phyloP scores from a whole-genome alignment of 495 filamentous ascomycete genomes.

The Aspergillus panamensis region DNA sequence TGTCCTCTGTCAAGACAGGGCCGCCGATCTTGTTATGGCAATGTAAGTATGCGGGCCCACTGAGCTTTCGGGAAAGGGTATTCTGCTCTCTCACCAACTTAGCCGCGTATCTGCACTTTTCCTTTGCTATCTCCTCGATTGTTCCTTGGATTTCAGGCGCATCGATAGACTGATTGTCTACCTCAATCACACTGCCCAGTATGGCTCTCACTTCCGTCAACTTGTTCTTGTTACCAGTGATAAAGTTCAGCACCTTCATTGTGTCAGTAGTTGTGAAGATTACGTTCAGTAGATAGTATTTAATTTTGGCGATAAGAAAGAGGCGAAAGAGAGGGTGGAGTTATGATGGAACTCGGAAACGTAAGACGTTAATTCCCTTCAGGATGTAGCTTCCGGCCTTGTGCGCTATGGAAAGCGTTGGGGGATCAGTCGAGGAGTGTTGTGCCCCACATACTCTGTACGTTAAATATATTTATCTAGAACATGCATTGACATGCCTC shows the following conservation, averaged over 20 bases:
- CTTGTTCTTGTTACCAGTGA: slow-evolving; percentile 95
- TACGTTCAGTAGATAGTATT: not conserved
- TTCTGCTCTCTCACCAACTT: slow-evolving; percentile 30
- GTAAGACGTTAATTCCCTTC: too few species aligned
- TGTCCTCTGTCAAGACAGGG: slow-evolving; percentile 94
- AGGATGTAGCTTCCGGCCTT: too few species aligned
- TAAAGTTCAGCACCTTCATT: slow-evolving; percentile 71
- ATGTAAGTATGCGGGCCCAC: slow-evolving; percentile 14
- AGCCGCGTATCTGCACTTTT: slow-evolving; percentile 77
- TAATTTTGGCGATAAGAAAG: not conserved
- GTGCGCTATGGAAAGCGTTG: too few species aligned
- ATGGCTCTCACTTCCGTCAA: slow-evolving; percentile 83
- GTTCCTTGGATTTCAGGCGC: slow-evolving; percentile 87
- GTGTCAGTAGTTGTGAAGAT: slow-evolving; percentile 6
- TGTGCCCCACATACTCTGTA: too few species aligned
- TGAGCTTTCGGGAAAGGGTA: not conserved
- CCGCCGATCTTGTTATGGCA: slow-evolving; percentile 59
- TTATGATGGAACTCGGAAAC: too few species aligned
- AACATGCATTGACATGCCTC: too few species aligned
- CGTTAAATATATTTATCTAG: too few species aligned
- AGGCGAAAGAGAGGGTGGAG: not conserved
- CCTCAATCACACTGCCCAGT: slow-evolving; percentile 65
- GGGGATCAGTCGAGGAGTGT: too few species aligned
- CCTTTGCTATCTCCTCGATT: slow-evolving; percentile 82
- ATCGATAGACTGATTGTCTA: slow-evolving; percentile 72